Evolutionary conservation across 1,284 basidiomycete species (phyloP), one percentile per base, ranked within the genome.

Genomic region (Marasmius fiardii): DNA sequence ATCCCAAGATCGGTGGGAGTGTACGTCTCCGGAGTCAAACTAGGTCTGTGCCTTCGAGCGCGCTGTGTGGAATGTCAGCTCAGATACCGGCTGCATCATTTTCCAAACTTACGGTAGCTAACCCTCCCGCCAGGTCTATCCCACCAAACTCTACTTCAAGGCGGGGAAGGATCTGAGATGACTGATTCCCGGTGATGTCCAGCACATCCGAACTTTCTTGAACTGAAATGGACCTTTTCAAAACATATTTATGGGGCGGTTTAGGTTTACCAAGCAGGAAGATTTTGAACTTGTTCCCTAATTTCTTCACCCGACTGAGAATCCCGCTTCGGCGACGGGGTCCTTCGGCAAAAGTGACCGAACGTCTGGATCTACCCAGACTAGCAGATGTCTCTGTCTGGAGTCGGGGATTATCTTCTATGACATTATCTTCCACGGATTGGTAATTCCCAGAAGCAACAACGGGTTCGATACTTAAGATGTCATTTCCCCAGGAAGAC

Each of bases 401-500:
- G 33, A 28, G 7, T 16, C 12, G n/a, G 26, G 47, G 28, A 31
- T 33, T 20, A 49, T 49, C 47, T 31, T 12, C 18, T 24, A 49
- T 33, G 5, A 49, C 20, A 26, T 26, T 44, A 8, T 11, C 20
- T 4, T 44, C 20, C 4, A 33, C 26, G 26, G 31, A 16, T 6
- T 12, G 28, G 26, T 7, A 5, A n/a, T 31, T 24, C 23, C 8
- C 12, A 18, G 31, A 8, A 26, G 28, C 18, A 58, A 34, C 45
- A 28, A 59, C 54, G 16, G 58, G 56, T 28, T 53, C 53, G 20
- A 61, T 45, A 53, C 54, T 50, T 37, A 61, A 64, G 57, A 51
- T 58, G 47, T 67, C 63, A 24, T 61, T 58, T 34, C 63, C 65
- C 68, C 68, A 70, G 31, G 68, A 65, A 43, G 70, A 70, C 44